phyloP scores from a whole-genome alignment of 2,329 filamentous ascomycete genomes.

The Botrytis byssoidea region DNA sequence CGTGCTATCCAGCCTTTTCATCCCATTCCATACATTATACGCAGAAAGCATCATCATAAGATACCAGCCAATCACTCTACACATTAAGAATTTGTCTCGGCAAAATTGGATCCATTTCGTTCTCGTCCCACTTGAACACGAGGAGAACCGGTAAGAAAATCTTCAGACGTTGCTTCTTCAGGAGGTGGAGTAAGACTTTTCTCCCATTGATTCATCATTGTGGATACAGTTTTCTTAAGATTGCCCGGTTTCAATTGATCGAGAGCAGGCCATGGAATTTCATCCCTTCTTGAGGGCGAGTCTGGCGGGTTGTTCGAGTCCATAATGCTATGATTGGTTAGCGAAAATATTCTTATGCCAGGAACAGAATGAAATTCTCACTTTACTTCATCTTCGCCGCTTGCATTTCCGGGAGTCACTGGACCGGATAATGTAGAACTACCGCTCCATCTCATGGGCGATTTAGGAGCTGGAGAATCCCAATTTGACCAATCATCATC shows the following conservation, averaged over 20 bases:
- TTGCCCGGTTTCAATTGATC: conserved; percentile 62
- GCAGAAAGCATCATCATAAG: neutral
- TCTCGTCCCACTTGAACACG: neutral
- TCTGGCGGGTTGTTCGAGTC: conserved; percentile 27
- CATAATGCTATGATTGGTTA: neutral
- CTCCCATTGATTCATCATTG: conserved; percentile 90
- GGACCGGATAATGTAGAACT: conserved; percentile 39
- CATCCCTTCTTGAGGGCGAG: conserved; percentile 33
- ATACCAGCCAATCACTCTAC: neutral
- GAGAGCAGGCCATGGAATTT: conserved; percentile 43
- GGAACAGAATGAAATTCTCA: conserved; percentile 25
- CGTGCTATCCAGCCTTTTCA: neutral
- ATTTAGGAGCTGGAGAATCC: conserved; percentile 56
- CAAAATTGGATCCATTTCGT: neutral
- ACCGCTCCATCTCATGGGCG: conserved; percentile 60
- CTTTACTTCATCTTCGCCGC: conserved; percentile 32
- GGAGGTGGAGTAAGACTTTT: conserved; percentile 62
- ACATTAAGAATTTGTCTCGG: neutral
- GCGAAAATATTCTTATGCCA: conserved; percentile 27
- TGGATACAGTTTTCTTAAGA: conserved; percentile 77
- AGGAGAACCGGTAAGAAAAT: neutral
- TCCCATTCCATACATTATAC: neutral
- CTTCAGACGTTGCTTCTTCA: conserved; percentile 22
- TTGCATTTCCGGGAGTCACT: conserved; percentile 32
- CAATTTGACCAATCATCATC: conserved; percentile 64